These are phyloP conservation scores for Cucumis melo DNA, from an alignment of 306 rosid species.

Conservation along the genomic window DNA sequence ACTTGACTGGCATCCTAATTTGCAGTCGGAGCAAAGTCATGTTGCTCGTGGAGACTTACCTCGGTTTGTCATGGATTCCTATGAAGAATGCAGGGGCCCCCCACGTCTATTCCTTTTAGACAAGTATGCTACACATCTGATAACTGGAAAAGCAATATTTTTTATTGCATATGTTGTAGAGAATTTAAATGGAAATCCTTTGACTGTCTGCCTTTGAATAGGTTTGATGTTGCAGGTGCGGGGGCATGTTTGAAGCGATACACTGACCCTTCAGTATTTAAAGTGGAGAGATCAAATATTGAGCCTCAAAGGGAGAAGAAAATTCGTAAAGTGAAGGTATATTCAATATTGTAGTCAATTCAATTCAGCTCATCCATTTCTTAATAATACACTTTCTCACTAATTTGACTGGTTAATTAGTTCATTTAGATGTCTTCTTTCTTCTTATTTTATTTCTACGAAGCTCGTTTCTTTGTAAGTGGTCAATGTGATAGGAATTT, in stretches of 20 bases:
- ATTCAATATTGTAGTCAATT: not conserved
- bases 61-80: constrained; percentile 89
- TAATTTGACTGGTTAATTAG: not conserved
- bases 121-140: constrained; percentile 41
- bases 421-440: not conserved
- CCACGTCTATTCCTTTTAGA: constrained; percentile 85
- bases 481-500: not conserved
- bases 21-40: constrained; percentile 48
- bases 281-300: constrained; percentile 22
- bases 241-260: constrained; percentile 96
- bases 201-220: constrained; percentile 26
- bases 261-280: constrained; percentile 88
- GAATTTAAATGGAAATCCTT: constrained; percentile 8
- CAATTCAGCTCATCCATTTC: not conserved
- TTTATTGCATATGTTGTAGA: not conserved
- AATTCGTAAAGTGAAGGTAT: constrained; percentile 62
- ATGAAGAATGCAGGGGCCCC: constrained; percentile 89
- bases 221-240: constrained; percentile 97
- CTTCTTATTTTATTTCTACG: not conserved
- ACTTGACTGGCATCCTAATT: constrained; percentile 81
- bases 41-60: constrained; percentile 75
- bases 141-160: constrained; percentile 8
- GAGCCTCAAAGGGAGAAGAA: constrained; percentile 56
- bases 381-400: not conserved
- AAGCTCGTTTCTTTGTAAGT: not conserved